Evolutionary conservation across 2,329 filamentous ascomycete genomes (phyloP).

Genomic region (Botrytis porri): DNA sequence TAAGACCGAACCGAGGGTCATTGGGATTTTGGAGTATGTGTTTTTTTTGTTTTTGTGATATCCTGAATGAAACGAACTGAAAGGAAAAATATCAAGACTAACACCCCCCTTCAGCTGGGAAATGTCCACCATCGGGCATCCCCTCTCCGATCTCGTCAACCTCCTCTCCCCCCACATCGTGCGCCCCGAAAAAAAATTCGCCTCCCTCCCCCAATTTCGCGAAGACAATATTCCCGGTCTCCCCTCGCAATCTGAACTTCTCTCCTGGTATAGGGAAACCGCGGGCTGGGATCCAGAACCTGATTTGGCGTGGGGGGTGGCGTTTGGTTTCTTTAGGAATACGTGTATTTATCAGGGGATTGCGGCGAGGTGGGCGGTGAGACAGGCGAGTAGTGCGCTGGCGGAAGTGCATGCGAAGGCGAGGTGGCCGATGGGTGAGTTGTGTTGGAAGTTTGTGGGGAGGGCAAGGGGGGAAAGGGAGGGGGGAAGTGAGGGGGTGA

Average conservation of each 20-base stretch:
- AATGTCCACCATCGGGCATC: slow-evolving; percentile 97
- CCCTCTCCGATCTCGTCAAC: slow-evolving; percentile 86
- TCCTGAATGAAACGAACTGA: no score
- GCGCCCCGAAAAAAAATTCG: slow-evolving; percentile 33
- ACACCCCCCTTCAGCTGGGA: slow-evolving; percentile 66
- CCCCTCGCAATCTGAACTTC: slow-evolving; percentile 54
- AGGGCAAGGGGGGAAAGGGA: slow-evolving; percentile 43
- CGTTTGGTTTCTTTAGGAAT: slow-evolving; percentile 60
- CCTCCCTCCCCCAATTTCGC: slow-evolving; percentile 40
- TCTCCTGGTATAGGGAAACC: slow-evolving; percentile 64
- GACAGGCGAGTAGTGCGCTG: slow-evolving; percentile 86
- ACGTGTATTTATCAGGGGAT: slow-evolving; percentile 79
- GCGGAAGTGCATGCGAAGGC: slow-evolving; percentile 69
- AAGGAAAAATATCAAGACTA: no score
- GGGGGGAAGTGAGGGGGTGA: slow-evolving; percentile 29
- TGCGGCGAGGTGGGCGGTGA: slow-evolving; percentile 76
- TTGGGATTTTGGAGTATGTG: slow-evolving; percentile 87
- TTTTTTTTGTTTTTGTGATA: no score
- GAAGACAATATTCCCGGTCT: slow-evolving; percentile 49
- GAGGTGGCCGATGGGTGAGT: slow-evolving; percentile 69
- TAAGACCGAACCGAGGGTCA: slow-evolving; percentile 79
- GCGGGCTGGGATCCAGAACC: slow-evolving; percentile 68
- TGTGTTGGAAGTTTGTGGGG: slow-evolving; percentile 73
- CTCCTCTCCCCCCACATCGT: slow-evolving; percentile 53
- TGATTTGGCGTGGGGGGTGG: slow-evolving; percentile 61